Base-by-base conservation (phyloP, 1,139 yeast genomes). In the Pneumocystis oryctolagi region DNA sequence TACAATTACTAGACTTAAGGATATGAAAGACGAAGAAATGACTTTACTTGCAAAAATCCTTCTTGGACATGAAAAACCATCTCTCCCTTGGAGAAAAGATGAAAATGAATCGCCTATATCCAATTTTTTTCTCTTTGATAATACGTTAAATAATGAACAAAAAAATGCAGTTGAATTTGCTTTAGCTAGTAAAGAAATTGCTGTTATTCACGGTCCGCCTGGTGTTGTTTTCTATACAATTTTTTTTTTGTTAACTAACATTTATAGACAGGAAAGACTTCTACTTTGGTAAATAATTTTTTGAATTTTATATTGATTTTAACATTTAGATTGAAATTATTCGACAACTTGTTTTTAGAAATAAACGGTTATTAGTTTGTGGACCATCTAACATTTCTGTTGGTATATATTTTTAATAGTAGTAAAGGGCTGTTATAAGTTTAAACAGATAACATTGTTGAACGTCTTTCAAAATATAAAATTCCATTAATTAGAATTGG, bases 351-450 rank as follows among this genome's bases (percentile, higher is more conserved):
- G 80, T 85, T 0, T 77, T 76, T 18, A 75, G 75, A 16, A 83
- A 84, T 8, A 84, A 86, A 68, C 77, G 92, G 62, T 84, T 92
- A 0, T 76, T 92, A 57, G 94, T 92, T 0, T 25, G 97, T 75
- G 97, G 97, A 0, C 96, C 97, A 0, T 90, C 97, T 0, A 92
- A 92, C 71, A 85, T 89, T n/a, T 84, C 97, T 0, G 96, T 89
- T 0, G 97, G 63, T 60, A 42, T 18, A 55, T 25, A 16, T 28
- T 57, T 4, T 30, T 25, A 3, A 35, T 25, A 30, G 28, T 30
- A 2, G 31, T 16, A 20, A 39, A 20, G 42, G 28, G 57, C 8
- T 16, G 20, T 34, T 25, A 32, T 53, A 16, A 47, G 8, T 20
- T 25, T 47, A 28, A 58, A 4, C 4, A 62, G 70, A 92, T 73